Percentiles rank a stretch among this genome's conserved stretches.
These are phyloP conservation scores for Actinomucor elegans DNA, from an alignment of 371 early-diverging fungal species.

Conservation along the genomic window DNA sequence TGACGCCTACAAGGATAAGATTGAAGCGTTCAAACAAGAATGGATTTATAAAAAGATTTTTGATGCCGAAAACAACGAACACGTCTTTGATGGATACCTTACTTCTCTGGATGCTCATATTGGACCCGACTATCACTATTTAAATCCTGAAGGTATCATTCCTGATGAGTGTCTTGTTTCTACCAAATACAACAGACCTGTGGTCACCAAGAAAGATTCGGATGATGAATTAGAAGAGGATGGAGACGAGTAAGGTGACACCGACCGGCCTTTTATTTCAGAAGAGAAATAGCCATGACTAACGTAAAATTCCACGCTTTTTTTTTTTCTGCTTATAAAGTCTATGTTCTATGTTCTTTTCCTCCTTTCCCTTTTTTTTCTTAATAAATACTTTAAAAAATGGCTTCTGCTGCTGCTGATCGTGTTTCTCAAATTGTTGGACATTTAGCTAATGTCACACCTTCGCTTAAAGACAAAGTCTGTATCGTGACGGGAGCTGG, in stretches of 20 bases:
- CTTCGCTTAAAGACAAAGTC: slow-evolving; percentile 43
- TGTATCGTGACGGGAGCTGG: slow-evolving; percentile 60
- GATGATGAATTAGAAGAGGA: slow-evolving; percentile 11
- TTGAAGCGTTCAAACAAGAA: slow-evolving; percentile 80
- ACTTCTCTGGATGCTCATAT: slow-evolving; percentile 56
- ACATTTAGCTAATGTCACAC: slow-evolving; percentile 35
- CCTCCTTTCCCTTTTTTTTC: background rate
- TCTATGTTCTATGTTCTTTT: background rate
- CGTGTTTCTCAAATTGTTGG: slow-evolving; percentile 41
- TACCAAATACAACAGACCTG: slow-evolving; percentile 17
- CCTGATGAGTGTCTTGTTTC: slow-evolving; percentile 25
- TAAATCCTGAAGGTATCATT: slow-evolving; percentile 41
- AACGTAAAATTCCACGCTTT: slow-evolving; percentile 16
- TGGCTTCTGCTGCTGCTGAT: slow-evolving; percentile 27
- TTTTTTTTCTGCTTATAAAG: background rate
- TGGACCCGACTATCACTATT: slow-evolving; percentile 34
- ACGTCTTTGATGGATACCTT: slow-evolving; percentile 68
- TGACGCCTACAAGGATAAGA: slow-evolving; percentile 38
- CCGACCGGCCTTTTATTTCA: background rate
- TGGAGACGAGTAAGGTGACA: background rate
- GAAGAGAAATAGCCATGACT: too few relatives aligned
- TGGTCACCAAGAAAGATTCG: background rate
- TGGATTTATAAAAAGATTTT: slow-evolving; percentile 81
- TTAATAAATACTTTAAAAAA: slow-evolving; percentile 1
- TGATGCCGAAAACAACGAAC: slow-evolving; percentile 67